These are phyloP conservation scores for Cytospora paraplurivora DNA, from an alignment of 2,329 filamentous ascomycete genomes.

Conservation along the genomic window DNA sequence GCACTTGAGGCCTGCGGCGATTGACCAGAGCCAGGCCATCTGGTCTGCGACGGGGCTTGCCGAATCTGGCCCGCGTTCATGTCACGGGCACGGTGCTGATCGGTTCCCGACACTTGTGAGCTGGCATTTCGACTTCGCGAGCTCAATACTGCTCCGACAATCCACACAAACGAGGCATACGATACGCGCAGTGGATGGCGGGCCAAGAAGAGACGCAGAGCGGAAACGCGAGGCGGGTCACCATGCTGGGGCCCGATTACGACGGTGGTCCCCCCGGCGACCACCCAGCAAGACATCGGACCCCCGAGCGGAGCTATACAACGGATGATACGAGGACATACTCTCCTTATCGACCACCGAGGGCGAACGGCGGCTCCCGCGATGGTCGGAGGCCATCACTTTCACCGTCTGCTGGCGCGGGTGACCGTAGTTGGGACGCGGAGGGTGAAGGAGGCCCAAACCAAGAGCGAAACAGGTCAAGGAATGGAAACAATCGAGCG, in stretches of 20 bases:
- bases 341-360: conserved; percentile 35
- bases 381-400: conserved; percentile 28
- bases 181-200: conserved; percentile 12
- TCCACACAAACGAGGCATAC: conserved; percentile 9
- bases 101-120: conserved; percentile 26
- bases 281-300: conserved; percentile 37
- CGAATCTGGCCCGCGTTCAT: conserved; percentile 20
- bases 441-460: conserved; percentile 48
- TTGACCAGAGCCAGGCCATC: conserved; percentile 18
- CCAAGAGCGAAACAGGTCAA: conserved; percentile 60
- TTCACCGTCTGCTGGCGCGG: conserved; percentile 25
- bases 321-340: conserved; percentile 30
- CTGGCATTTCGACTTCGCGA: conserved; percentile 24
- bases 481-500: conserved; percentile 55
- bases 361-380: conserved; percentile 32
- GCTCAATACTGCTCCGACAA: conserved; percentile 12
- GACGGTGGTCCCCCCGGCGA: conserved; percentile 46
- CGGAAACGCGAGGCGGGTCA: conserved; percentile 27
- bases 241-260: conserved; percentile 50
- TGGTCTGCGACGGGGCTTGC: conserved; percentile 25
- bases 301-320: conserved; percentile 30
- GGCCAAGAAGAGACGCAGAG: conserved; percentile 24
- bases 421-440: conserved; percentile 29
- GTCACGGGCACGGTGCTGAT: conserved; percentile 26
- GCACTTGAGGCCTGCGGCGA: conserved; percentile 14